Base-by-base conservation (phyloP, 2,329 filamentous ascomycete genomes). In the Cladobotryum mycophilum region DNA sequence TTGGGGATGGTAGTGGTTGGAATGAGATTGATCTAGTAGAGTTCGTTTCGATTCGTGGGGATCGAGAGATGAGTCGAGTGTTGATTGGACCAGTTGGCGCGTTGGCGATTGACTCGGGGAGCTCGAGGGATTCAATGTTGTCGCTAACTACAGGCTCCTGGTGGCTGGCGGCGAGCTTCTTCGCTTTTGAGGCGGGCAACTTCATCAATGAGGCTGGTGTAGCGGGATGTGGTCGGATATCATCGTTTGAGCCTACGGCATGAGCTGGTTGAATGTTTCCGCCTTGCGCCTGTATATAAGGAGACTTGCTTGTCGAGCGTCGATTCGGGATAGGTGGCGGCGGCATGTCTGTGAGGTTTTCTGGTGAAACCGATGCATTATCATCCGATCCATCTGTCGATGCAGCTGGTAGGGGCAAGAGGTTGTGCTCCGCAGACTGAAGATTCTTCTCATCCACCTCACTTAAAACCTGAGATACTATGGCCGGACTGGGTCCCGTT, bases 191-290 rank as follows among this genome's bases (percentile, higher is more conserved):
- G 22, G 78, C 75, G 3, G 76, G 77, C 41, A 92, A 75, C 60
- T 82, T 86, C 87, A 96, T 96, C 52, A 96, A 70, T 6, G 90
- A 95, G 8, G 91, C 89, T 1, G 90, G 90, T 0, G 90, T 95
- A 1, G 89, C 90, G 11, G 88, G 88, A 47, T 83, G 81, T 59
- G 70, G 73, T 47, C 73, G 74, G 18, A 69, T 60, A 9, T 52
- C 54, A 30, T 36, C 51, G 5, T 49, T 55, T 18, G 36, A 42
- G 15, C 33, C 14, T 14, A 34, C 11, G 18, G 18, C 41, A 11
- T 37, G 44, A 13, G 18, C 34, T 6, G 44, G 18, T 38, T 62
- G 59, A 13, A 60, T 55, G 41, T 52, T 60, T 22, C 58, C 60
- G 43, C 67, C 74, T 59, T 84, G 80, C 5, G 82, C 76, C 47